A percentile compares a stretch with the other conserved stretches of the same genome.
Evolutionary conservation across 306 rosid species (phyloP).

Genomic region (Dryas drummondii): DNA sequence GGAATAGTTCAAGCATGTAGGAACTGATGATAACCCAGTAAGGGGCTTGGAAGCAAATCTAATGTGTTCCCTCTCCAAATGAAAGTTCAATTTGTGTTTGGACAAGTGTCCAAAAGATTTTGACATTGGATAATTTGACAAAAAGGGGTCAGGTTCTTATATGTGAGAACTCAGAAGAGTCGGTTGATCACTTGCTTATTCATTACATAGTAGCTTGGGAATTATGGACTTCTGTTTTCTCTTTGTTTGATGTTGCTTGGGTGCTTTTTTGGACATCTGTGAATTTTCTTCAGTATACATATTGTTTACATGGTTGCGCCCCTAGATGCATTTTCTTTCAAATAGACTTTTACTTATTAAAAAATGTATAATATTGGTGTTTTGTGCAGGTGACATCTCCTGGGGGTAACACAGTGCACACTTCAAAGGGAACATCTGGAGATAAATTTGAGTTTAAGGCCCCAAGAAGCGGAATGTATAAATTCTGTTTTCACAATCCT

Average conservation of each 20-base stretch:
- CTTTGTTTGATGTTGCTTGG: not conserved
- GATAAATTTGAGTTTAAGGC: conserved; percentile 91
- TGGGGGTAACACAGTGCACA: conserved; percentile 63
- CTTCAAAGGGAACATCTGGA: conserved; percentile 81
- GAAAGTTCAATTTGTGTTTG: not conserved
- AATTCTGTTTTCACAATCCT: conserved; percentile 92
- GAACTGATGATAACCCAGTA: not conserved
- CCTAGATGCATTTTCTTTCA: not conserved
- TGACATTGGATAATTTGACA: not conserved
- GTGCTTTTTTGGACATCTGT: not conserved
- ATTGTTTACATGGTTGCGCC: not conserved
- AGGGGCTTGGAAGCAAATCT: not conserved
- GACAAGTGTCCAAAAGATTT: not conserved
- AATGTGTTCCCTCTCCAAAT: not conserved
- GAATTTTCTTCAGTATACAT: not conserved
- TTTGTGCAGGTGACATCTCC: conserved; percentile 80
- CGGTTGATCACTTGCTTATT: not conserved
- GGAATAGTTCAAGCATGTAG: not conserved
- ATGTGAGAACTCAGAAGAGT: not conserved
- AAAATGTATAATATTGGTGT: conserved; percentile 9
- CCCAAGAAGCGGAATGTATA: conserved; percentile 86
- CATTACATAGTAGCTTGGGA: not conserved
- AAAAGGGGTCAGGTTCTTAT: not conserved
- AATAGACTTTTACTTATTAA: conserved; percentile 13
- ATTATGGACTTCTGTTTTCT: not conserved